Evolutionary conservation across 805 yeast genomes (phyloP).

Genomic region (Ogataea ramenticola): DNA sequence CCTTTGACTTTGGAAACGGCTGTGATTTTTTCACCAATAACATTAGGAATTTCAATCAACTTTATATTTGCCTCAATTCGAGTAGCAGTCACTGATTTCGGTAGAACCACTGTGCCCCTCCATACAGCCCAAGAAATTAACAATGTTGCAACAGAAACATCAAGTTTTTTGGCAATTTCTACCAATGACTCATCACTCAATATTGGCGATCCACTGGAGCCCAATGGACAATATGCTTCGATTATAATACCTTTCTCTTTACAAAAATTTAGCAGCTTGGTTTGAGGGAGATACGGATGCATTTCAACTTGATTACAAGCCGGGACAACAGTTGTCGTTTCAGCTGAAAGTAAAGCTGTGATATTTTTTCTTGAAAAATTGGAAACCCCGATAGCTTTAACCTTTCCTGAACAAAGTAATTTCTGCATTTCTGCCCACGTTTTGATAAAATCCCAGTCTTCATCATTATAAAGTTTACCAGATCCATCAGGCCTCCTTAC

Average conservation of each 20-base stretch:
- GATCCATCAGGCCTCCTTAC: slow-evolving; percentile 7
- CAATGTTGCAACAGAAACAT: slow-evolving; percentile 41
- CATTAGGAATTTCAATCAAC: slow-evolving; percentile 26
- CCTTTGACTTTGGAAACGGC: slow-evolving; percentile 2
- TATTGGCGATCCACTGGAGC: slow-evolving; percentile 49
- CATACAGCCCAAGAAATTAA: slow-evolving; percentile 52
- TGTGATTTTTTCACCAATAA: slow-evolving; percentile 20
- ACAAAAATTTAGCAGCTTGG: slow-evolving; percentile 46
- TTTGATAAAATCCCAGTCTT: slow-evolving; percentile 35
- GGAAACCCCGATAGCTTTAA: slow-evolving; percentile 68
- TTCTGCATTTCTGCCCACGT: slow-evolving; percentile 61
- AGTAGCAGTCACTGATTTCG: slow-evolving; percentile 38
- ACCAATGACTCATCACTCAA: slow-evolving; percentile 35
- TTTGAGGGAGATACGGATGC: slow-evolving; percentile 66
- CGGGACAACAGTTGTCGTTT: slow-evolving; percentile 48
- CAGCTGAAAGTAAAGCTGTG: slow-evolving; percentile 39
- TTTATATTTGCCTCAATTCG: slow-evolving; percentile 36
- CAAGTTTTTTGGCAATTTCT: slow-evolving; percentile 36
- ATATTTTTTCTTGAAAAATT: slow-evolving; percentile 55
- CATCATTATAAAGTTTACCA: slow-evolving; percentile 22
- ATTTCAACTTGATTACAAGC: slow-evolving; percentile 70
- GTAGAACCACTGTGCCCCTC: slow-evolving; percentile 48
- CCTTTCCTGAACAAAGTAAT: slow-evolving; percentile 41
- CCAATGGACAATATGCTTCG: slow-evolving; percentile 78
- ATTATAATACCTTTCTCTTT: slow-evolving; percentile 44